Evolutionary conservation across 2,329 filamentous ascomycete genomes (phyloP).

Genomic region (Hymenoscyphus salicellus): DNA sequence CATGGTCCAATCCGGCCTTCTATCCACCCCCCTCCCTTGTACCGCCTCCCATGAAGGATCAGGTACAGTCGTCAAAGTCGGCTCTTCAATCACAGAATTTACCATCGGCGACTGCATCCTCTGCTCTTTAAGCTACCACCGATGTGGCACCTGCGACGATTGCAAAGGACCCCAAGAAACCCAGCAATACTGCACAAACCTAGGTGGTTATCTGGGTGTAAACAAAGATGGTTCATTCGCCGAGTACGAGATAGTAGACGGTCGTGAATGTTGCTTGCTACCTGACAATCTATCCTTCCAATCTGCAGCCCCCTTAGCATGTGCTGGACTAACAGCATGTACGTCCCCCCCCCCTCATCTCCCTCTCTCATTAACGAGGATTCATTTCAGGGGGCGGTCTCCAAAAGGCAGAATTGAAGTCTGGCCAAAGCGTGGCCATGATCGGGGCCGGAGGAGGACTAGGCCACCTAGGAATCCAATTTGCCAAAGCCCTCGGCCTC

Average conservation of each 20-base stretch:
- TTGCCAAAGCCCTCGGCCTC: conserved; percentile 50
- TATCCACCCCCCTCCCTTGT: conserved; percentile 48
- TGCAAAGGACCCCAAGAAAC: conserved; percentile 46
- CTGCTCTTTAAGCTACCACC: conserved; percentile 51
- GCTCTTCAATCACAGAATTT: conserved; percentile 33
- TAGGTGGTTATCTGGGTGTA: conserved; percentile 48
- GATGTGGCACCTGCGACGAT: conserved; percentile 52
- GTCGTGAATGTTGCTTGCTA: conserved; percentile 44
- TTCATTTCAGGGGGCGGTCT: conserved; percentile 37
- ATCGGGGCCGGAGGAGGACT: conserved; percentile 51
- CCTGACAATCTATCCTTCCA: conserved; percentile 49
- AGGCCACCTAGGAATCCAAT: conserved; percentile 50
- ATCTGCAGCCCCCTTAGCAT: conserved; percentile 55
- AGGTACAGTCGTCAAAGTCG: conserved; percentile 35
- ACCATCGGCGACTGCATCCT: conserved; percentile 45
- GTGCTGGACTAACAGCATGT: conserved; percentile 47
- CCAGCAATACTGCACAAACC: conserved; percentile 50
- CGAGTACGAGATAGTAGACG: conserved; percentile 53
- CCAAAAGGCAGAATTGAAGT: conserved; percentile 34
- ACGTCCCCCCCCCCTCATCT: background rate
- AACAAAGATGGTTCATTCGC: conserved; percentile 53
- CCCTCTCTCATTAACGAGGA: background rate
- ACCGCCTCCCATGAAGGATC: conserved; percentile 45
- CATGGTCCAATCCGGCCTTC: conserved; percentile 52
- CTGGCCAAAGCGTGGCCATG: conserved; percentile 42